Conservation (phyloP, 805 yeast genomes). For the Metschnikowia borealis region DNA sequence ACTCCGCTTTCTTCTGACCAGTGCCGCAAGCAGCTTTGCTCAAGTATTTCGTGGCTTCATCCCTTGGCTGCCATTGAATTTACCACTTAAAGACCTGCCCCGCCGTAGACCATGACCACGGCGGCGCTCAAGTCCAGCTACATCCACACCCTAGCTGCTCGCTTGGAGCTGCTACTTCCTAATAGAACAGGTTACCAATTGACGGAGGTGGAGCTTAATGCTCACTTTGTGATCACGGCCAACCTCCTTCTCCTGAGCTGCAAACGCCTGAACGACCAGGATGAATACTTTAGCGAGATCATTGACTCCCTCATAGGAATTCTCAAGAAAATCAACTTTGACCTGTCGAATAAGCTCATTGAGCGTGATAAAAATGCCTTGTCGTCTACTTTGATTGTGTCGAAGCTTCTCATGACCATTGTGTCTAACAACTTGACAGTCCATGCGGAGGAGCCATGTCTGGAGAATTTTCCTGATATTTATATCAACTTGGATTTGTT, state of each 20-base stretch:
- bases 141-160: conserved; percentile 11
- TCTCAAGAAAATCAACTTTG: conserved; percentile 19
- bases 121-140: conserved; percentile 11
- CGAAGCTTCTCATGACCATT: conserved; percentile 28
- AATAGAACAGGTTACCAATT: conserved; percentile 35
- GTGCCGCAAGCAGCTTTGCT: background rate
- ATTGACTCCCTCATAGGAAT: conserved; percentile 23
- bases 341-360: conserved; percentile 18
- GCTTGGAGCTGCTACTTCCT: conserved; percentile 36
- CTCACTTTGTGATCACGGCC: conserved; percentile 34
- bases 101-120: conserved; percentile 1
- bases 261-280: conserved; percentile 12
- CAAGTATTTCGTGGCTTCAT: background rate
- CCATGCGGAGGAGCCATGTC: conserved; percentile 2
- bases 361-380: conserved; percentile 30
- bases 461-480: conserved; percentile 9
- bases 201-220: conserved; percentile 39
- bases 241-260: conserved; percentile 22
- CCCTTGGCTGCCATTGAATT: background rate
- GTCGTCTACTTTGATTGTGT: conserved; percentile 29
- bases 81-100: background rate
- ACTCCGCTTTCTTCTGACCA: background rate
- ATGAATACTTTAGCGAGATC: conserved; percentile 15
- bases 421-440: conserved; percentile 29
- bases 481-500: conserved; percentile 11